phyloP scores from a whole-genome alignment of 768 basidiomycete genomes.

The Suillus alpinus region DNA sequence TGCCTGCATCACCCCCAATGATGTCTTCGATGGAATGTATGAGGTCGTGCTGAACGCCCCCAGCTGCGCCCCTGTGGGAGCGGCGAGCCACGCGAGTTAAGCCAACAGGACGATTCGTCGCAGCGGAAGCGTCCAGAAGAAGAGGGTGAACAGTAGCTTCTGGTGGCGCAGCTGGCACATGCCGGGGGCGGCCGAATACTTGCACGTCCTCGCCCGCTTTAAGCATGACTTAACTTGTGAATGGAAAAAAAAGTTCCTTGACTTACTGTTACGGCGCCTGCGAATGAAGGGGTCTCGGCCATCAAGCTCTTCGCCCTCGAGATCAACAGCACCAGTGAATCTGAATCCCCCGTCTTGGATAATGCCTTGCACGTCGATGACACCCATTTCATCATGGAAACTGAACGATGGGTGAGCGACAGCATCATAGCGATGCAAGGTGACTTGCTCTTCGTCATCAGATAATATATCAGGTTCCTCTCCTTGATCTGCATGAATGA shows the following conservation, averaged over 20 bases:
- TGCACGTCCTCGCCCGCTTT: slow-evolving; percentile 53
- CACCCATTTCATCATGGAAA: slow-evolving; percentile 38
- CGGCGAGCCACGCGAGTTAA: slow-evolving; percentile 52
- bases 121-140: slow-evolving; percentile 59
- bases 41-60: slow-evolving; percentile 52
- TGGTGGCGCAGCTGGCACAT: slow-evolving; percentile 46
- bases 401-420: slow-evolving; percentile 27
- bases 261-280: slow-evolving; percentile 41
- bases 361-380: slow-evolving; percentile 35
- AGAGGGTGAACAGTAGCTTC: slow-evolving; percentile 82
- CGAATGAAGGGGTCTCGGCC: slow-evolving; percentile 46
- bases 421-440: background rate
- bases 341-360: slow-evolving; percentile 50
- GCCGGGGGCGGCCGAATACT: slow-evolving; percentile 63
- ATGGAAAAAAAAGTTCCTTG: background rate
- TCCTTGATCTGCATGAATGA: slow-evolving; percentile 61
- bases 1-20: slow-evolving; percentile 76
- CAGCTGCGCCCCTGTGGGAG: slow-evolving; percentile 51
- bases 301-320: slow-evolving; percentile 42
- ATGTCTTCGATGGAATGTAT: slow-evolving; percentile 78
- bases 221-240: slow-evolving; percentile 4
- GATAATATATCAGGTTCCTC: slow-evolving; percentile 60
- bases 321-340: slow-evolving; percentile 52
- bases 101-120: slow-evolving; percentile 42
- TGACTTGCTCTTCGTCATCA: slow-evolving; percentile 61